These are phyloP conservation scores for Obelidium mucronatum DNA, from an alignment of 192 early-diverging fungal species.

Conservation along the genomic window DNA sequence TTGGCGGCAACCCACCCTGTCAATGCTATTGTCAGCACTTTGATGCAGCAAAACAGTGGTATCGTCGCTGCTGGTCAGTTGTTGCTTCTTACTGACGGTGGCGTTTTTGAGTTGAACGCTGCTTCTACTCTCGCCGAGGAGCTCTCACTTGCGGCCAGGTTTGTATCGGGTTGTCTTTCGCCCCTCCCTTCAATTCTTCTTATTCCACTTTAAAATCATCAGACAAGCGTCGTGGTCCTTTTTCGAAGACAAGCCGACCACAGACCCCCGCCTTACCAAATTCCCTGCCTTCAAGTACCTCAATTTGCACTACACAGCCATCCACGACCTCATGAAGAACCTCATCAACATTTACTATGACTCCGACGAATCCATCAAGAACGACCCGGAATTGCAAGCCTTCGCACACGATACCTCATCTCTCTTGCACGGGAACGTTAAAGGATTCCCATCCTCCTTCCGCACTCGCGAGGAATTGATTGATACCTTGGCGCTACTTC, in stretches of 20 bases:
- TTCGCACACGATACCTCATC: not conserved
- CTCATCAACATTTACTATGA: not conserved
- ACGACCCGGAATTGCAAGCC: not conserved
- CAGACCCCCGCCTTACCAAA: not conserved
- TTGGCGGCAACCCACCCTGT: not conserved
- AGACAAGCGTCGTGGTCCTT: not conserved
- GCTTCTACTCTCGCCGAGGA: not conserved
- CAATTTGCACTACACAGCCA: not conserved
- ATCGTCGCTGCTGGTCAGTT: not conserved
- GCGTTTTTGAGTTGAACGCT: not conserved
- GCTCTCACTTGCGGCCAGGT: not conserved
- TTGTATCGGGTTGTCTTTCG: no score
- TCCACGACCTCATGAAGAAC: not conserved
- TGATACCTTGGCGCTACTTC: not conserved
- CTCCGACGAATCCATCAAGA: not conserved
- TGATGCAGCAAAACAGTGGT: not conserved
- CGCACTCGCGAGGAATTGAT: not conserved
- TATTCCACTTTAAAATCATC: not conserved
- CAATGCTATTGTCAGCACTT: not conserved
- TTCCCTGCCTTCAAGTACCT: not conserved
- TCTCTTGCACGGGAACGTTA: not conserved
- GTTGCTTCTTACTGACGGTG: not conserved
- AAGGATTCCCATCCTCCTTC: not conserved
- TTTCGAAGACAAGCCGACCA: not conserved
- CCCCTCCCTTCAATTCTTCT: no score